A percentile compares a stretch with the other conserved stretches of the same genome.
Conservation (phyloP, 306 rosid species). For the Begonia masoniana region DNA sequence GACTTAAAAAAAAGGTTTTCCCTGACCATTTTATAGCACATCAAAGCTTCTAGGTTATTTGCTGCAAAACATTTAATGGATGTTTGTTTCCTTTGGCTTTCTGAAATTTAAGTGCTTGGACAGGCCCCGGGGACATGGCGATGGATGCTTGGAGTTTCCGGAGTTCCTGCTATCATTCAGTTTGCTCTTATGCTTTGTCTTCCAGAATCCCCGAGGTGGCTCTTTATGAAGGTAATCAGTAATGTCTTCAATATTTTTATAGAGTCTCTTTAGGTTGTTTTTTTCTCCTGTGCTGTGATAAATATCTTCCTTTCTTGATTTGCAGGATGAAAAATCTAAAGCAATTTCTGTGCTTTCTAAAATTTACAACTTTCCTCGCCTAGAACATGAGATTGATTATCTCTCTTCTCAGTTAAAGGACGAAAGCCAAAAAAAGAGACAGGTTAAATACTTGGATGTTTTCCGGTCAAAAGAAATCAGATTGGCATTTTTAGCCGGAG, state of each 20-base stretch:
- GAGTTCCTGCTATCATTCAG: constrained; percentile 71
- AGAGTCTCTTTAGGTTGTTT: background rate
- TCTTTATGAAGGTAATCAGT: constrained; percentile 45
- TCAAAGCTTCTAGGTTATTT: no score
- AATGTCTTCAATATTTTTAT: background rate
- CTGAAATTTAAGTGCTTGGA: constrained; percentile 6
- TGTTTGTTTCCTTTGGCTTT: constrained; percentile 2
- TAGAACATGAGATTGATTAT: constrained; percentile 66
- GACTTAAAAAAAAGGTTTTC: no score
- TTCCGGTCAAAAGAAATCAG: constrained; percentile 59
- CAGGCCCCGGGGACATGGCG: constrained; percentile 93
- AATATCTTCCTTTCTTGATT: background rate
- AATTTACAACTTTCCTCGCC: constrained; percentile 52
- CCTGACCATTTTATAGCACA: no score
- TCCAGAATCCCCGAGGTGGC: constrained; percentile 97
- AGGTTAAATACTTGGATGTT: constrained; percentile 38
- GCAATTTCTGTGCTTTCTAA: constrained; percentile 62
- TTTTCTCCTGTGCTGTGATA: background rate
- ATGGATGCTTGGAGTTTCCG: constrained; percentile 92
- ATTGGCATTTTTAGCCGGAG: constrained; percentile 82
- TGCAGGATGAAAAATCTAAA: constrained; percentile 43
- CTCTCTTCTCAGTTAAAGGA: constrained; percentile 44
- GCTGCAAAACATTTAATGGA: no score
- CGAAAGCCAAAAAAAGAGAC: constrained; percentile 30
- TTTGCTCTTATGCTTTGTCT: constrained; percentile 60